A percentile compares a stretch with the other conserved stretches of the same genome.
Evolutionary conservation across 1,284 basidiomycete genomes (phyloP).

Genomic region (Apiotrichum akiyoshidainum): DNA sequence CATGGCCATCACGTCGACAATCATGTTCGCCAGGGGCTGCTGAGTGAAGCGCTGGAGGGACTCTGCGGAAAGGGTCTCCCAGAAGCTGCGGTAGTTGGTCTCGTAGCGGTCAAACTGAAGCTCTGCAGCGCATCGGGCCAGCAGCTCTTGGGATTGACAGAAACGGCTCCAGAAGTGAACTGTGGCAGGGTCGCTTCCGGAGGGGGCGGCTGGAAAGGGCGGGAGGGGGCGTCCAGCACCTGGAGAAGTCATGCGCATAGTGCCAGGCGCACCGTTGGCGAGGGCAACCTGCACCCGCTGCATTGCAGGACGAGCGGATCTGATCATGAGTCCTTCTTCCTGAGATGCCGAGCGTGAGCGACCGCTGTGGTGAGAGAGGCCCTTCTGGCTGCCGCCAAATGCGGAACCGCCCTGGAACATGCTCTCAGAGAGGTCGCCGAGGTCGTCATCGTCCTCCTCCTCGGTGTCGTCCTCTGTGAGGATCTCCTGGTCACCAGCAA

Average conservation of each 20-base stretch:
- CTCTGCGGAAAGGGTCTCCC: constrained; percentile 25
- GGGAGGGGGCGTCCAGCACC: constrained; percentile 17
- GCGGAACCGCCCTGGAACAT: constrained; percentile 2
- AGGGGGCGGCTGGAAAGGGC: constrained; percentile 28
- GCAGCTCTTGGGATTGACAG: constrained; percentile 31
- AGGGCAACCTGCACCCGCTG: constrained; percentile 6
- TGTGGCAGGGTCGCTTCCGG: constrained; percentile 11
- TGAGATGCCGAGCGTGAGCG: constrained; percentile 15
- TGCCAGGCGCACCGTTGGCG: constrained; percentile 5
- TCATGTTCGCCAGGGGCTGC: constrained; percentile 15
- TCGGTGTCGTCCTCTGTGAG: constrained; percentile 29
- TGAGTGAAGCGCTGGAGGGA: constrained; percentile 24
- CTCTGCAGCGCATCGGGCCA: constrained; percentile 26
- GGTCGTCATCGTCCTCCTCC: constrained; percentile 40
- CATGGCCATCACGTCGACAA: constrained; percentile 19
- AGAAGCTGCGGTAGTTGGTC: constrained; percentile 35
- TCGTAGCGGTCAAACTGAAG: constrained; percentile 38
- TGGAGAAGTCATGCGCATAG: constrained; percentile 5
- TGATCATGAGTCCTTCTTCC: constrained; percentile 13
- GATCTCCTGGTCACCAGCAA: constrained; percentile 15
- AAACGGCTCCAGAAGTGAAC: constrained; percentile 36
- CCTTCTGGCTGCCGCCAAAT: neutral
- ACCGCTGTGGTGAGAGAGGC: neutral
- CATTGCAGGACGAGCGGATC: constrained; percentile 17
- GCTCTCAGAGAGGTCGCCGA: constrained; percentile 18